A percentile compares a stretch with the other conserved stretches of the same genome.
Conservation (phyloP, 148 eudicot genomes). For the Cornus kousa region DNA sequence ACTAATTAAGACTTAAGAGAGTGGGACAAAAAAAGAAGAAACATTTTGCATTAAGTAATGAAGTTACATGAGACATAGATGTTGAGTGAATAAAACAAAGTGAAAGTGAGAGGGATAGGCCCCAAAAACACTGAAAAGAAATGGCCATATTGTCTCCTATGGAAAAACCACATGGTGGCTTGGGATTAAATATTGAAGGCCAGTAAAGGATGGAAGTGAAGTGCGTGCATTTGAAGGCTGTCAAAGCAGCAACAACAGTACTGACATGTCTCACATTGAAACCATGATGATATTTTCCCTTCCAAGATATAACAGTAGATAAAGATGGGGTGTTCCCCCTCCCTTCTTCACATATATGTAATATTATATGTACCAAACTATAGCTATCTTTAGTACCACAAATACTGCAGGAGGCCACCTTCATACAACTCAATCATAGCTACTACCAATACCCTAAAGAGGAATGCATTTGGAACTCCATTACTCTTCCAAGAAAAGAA, state of each 20-base stretch:
- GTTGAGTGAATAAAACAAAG: slow-evolving; percentile 30
- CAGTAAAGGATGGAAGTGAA: background rate
- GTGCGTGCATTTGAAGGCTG: slow-evolving; percentile 18
- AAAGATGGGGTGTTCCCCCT: background rate
- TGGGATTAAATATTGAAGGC: slow-evolving; percentile 24
- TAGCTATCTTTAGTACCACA: background rate
- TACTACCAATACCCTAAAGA: slow-evolving; percentile 12
- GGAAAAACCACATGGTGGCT: slow-evolving; percentile 9
- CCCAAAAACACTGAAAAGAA: slow-evolving; percentile 24
- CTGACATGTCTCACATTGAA: slow-evolving; percentile 2
- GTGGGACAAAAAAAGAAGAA: slow-evolving; percentile 2
- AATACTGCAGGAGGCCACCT: slow-evolving; percentile 7
- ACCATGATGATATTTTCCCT: slow-evolving; percentile 16
- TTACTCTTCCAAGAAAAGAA: slow-evolving; percentile 5
- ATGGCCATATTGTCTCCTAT: slow-evolving; percentile 30
- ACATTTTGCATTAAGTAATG: background rate
- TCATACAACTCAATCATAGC: slow-evolving; percentile 20
- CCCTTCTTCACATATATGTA: background rate
- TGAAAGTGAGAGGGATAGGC: slow-evolving; percentile 28
- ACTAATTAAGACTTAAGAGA: background rate
- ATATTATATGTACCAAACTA: background rate
- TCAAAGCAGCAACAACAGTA: slow-evolving; percentile 17
- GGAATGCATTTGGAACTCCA: slow-evolving; percentile 18
- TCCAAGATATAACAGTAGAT: slow-evolving; percentile 15
- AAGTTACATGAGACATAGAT: slow-evolving; percentile 31